Evolutionary conservation across 176 grass and related monocot genomes (phyloP), one percentile per base, ranked within the genome.

Genomic region (Aegilops bicornis): DNA sequence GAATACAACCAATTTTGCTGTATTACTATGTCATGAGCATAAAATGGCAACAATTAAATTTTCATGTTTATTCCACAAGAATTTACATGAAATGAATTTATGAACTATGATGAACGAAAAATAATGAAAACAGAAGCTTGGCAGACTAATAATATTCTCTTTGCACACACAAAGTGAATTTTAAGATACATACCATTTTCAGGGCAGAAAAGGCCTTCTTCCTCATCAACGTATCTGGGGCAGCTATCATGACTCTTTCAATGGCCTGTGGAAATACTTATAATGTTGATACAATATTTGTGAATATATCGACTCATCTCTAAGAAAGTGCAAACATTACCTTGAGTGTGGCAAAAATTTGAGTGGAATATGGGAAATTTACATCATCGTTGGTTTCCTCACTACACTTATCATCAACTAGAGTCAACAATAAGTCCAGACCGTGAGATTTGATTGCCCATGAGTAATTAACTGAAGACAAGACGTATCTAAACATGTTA

Each of bases 141-240:
- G 13, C 13, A 60, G 32, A 83, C 8, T 12, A 52, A 85, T 65
- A 69, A 13, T 24, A 1, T 24, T 24, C 14, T 70, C 10, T 17
- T 73, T 23, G 17, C 11, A 68, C 22, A 69, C 37, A 52, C 10
- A 25, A 74, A 32, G 54, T 22, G 33, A 80, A 69, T 83, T 83
- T 20, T 4, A 83, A 69, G 60, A 43, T 24, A 63, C 67, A 69
- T 87, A 85, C 96, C 89, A 83, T 90, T 88, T 89, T 95, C 77
- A 98, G 77, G 64, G 91, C 36, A 83, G 73, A 72, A 92, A 93
- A 95, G 79, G 93, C 91, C 69, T 94, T 95, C 85, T 93, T 98
- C 62, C 93, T 67, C 77, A 89, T 73, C 73, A 85, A 82, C 72
- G 86, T 78, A 85, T 91, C 91, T 32, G 92, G 80, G 69, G 91